Conservation (phyloP, 1,284 basidiomycete genomes). For the Porogramme epimiltina region DNA sequence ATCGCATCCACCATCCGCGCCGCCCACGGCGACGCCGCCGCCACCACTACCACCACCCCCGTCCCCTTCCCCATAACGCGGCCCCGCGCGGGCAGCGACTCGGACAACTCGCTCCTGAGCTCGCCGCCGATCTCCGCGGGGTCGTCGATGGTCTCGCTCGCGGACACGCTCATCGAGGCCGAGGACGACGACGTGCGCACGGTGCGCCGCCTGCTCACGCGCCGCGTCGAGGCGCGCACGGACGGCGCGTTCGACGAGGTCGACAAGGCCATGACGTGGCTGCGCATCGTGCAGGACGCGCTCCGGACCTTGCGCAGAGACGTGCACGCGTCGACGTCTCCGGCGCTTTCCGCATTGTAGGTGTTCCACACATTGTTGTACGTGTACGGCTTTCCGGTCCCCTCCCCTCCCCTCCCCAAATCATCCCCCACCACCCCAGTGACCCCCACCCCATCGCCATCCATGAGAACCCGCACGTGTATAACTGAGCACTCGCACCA, state of each 20-base stretch:
- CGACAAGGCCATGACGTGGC: constrained; percentile 58
- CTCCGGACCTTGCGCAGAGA: constrained; percentile 51
- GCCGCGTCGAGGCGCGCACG: constrained; percentile 61
- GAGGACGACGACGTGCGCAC: constrained; percentile 62
- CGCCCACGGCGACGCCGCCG: constrained; percentile 2
- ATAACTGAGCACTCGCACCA: neutral
- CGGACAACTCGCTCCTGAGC: constrained; percentile 19
- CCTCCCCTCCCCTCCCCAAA: neutral
- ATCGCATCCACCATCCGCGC: constrained; percentile 16
- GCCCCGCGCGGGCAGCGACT: constrained; percentile 12
- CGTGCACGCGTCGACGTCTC: constrained; percentile 1
- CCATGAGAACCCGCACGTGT: neutral
- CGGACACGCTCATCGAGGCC: constrained; percentile 39
- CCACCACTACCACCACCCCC: neutral
- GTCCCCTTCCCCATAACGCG: constrained; percentile 17
- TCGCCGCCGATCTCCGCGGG: constrained; percentile 23
- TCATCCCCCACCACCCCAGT: neutral
- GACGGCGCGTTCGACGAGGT: constrained; percentile 65
- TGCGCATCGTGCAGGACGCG: constrained; percentile 63
- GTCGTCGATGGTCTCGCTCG: constrained; percentile 37
- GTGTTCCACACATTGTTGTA: constrained; percentile 7
- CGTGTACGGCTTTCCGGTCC: neutral
- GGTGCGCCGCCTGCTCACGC: constrained; percentile 58
- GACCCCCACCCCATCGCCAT: neutral
- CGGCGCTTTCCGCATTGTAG: neutral